Base-by-base conservation (phyloP, 495 filamentous ascomycete genomes). In the Podospora pseudoanserina region DNA sequence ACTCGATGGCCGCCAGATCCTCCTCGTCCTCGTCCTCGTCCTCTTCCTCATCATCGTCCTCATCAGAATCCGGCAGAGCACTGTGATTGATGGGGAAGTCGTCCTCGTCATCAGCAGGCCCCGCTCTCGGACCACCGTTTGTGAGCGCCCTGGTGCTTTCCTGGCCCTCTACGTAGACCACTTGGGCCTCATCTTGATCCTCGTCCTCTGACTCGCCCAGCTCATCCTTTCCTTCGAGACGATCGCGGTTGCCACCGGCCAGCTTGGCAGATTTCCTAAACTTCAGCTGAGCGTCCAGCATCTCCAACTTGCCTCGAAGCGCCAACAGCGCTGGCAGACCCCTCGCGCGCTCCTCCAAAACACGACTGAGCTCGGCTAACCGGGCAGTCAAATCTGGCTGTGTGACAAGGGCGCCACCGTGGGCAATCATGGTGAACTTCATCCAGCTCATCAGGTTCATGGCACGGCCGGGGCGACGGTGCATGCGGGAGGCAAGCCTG, bases 361-460 rank as follows among this genome's bases (percentile, higher is more conserved):
- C 93, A 67, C 88, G 87, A 76, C 91, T 88, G 7, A 99, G 85
- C 28, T 90, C 89, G 20, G 85, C 81, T 59, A 99, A 84, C 71
- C 90, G 87, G 72, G 89, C 88, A 71, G 95, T 86, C 18, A 95
- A 78, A 54, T 93, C 88, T 0, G 91, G 88, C 72, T 96, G 91
- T 13, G 88, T 88, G 27, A 93, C 92, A 49, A 99, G 81, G 64
- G 93, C 93, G 68, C 95, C 95, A 70, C 95, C 95, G 77, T 99
- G 95, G 7, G 93, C 90, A 20, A 97, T 87, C n/a, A 97, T 84
- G 1, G 92, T 94, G 92, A 93, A 96, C 79, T 97, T 92, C 58
- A 97, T 90, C 95, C 95, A 99, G 18, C 90, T 86, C 83, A 97
- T 94, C n/a, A 99, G 86, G 70, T 87, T 90, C 32, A 92, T 92